Percentiles rank a stretch among this genome's conserved stretches.
Evolutionary conservation across 345 rosid genomes (phyloP).

Genomic region (Eucalyptus regnans): DNA sequence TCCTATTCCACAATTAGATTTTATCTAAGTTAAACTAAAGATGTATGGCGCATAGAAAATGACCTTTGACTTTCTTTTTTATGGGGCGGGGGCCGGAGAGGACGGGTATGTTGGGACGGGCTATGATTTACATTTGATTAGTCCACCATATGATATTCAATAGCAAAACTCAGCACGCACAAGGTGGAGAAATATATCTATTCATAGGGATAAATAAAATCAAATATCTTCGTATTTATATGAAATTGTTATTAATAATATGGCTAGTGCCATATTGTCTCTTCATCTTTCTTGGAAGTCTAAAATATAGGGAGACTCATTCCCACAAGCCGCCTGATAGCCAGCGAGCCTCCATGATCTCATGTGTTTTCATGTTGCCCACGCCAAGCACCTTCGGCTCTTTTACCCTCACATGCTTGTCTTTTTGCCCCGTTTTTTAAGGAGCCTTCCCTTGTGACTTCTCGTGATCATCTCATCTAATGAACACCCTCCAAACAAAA

Average conservation of each 20-base stretch:
- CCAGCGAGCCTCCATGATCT: neutral
- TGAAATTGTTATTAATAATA: neutral
- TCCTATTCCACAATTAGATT: neutral
- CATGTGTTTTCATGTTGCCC: conserved; percentile 19
- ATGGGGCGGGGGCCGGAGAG: neutral
- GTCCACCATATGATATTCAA: neutral
- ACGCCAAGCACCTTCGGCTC: neutral
- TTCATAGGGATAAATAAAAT: neutral
- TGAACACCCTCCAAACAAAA: neutral
- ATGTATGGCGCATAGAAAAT: neutral
- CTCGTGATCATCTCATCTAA: neutral
- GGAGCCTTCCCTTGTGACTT: neutral
- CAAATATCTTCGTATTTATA: neutral
- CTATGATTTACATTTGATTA: neutral
- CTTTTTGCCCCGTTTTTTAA: neutral
- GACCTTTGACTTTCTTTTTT: neutral
- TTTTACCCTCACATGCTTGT: conserved; percentile 2
- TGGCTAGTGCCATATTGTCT: neutral
- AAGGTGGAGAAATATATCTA: neutral
- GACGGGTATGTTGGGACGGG: neutral
- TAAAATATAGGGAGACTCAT: neutral
- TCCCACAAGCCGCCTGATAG: neutral
- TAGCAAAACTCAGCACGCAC: neutral
- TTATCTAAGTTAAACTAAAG: neutral
- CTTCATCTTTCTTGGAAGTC: neutral